Conservation (phyloP, 805 yeast species). For the Suhomyces sp. region DNA sequence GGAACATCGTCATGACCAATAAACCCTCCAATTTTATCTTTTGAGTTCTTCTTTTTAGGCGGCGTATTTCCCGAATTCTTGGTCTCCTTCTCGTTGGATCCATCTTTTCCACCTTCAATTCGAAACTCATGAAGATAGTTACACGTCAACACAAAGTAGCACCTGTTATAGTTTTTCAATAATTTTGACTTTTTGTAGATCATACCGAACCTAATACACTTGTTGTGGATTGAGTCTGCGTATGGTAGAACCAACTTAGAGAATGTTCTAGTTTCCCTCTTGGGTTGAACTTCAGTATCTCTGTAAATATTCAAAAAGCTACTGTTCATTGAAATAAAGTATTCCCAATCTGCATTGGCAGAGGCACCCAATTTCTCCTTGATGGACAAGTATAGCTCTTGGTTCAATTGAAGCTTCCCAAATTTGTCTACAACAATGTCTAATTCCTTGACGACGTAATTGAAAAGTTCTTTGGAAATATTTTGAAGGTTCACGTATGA, state of each 20-base stretch:
- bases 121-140: constrained; percentile 44
- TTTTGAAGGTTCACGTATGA: constrained; percentile 41
- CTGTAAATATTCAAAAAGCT: constrained; percentile 23
- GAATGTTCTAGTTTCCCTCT: constrained; percentile 19
- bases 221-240: constrained; percentile 36
- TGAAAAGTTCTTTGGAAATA: constrained; percentile 37
- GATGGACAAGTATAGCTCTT: constrained; percentile 25
- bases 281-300: constrained; percentile 13
- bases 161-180: constrained; percentile 37
- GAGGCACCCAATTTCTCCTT: constrained; percentile 24
- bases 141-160: constrained; percentile 40
- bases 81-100: constrained; percentile 5
- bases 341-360: constrained; percentile 36
- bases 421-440: constrained; percentile 29
- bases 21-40: constrained; percentile 38
- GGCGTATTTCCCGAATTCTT: constrained; percentile 8
- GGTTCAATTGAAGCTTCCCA: constrained; percentile 24
- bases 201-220: constrained; percentile 37
- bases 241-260: constrained; percentile 31
- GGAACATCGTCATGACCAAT: constrained; percentile 42
- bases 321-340: constrained; percentile 32
- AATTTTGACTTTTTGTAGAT: constrained; percentile 41
- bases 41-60: constrained; percentile 15
- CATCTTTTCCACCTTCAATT: constrained; percentile 21
- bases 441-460: constrained; percentile 38